A percentile compares a stretch with the other conserved stretches of the same genome.
Evolutionary conservation across 2,329 filamentous ascomycete genomes (phyloP).

Genomic region (Alternaria sp.): DNA sequence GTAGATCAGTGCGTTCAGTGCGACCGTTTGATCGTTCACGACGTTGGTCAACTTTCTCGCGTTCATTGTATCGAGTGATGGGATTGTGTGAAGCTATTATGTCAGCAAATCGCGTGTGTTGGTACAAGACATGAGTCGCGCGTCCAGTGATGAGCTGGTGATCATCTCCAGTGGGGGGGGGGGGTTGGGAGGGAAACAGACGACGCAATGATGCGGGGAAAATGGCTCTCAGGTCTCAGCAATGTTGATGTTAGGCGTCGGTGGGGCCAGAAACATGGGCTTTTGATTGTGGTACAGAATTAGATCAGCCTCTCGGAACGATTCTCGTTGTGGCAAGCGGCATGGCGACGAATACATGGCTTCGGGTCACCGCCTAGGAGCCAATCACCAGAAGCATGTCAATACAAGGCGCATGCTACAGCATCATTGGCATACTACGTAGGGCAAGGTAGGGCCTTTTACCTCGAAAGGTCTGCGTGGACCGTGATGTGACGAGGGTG

Average conservation of each 20-base stretch:
- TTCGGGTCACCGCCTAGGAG: slow-evolving; percentile 34
- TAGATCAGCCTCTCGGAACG: slow-evolving; percentile 35
- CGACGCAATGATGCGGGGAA: slow-evolving; percentile 17
- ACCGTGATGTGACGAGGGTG: slow-evolving; percentile 40
- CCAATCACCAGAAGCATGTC: slow-evolving; percentile 40
- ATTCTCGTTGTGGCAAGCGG: slow-evolving; percentile 44
- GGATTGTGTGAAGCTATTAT: slow-evolving; percentile 14
- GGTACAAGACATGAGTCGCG: slow-evolving; percentile 29
- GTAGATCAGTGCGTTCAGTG: slow-evolving; percentile 61
- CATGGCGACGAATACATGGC: slow-evolving; percentile 44
- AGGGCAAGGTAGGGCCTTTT: slow-evolving; percentile 33
- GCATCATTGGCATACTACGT: slow-evolving; percentile 22
- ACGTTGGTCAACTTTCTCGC: slow-evolving; percentile 53
- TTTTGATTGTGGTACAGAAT: slow-evolving; percentile 44
- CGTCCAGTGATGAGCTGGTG: slow-evolving; percentile 29
- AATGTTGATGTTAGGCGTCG: slow-evolving; percentile 40
- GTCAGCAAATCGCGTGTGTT: slow-evolving; percentile 25
- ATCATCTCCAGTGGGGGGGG: slow-evolving; percentile 35
- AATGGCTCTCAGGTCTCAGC: slow-evolving; percentile 22
- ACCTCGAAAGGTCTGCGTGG: slow-evolving; percentile 37
- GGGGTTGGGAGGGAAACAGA: slow-evolving; percentile 9
- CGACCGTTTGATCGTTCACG: slow-evolving; percentile 55
- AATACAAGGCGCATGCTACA: slow-evolving; percentile 33
- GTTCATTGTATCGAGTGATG: slow-evolving; percentile 41
- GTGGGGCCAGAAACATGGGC: slow-evolving; percentile 42